These are phyloP conservation scores for Scutellaria barbata DNA, from an alignment of 257 asterid genomes.

Conservation along the genomic window DNA sequence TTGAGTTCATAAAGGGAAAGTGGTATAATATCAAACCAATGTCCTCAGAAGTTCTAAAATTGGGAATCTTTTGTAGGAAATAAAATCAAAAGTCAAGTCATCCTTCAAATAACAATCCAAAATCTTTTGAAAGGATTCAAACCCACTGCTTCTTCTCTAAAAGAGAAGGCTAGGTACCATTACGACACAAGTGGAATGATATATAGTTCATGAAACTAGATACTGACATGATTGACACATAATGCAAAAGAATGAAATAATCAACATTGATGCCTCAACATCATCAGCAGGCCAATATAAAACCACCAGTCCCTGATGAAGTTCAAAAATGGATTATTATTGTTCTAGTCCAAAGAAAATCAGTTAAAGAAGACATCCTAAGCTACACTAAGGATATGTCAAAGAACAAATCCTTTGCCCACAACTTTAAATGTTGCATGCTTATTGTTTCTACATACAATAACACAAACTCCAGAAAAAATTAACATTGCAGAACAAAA, in stretches of 20 bases:
- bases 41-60: neutral
- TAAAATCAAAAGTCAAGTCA: neutral
- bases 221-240: neutral
- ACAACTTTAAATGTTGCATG: neutral
- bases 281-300: neutral
- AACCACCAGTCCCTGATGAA: neutral
- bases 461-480: neutral
- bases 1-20: neutral
- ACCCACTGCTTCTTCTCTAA: neutral
- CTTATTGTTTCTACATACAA: neutral
- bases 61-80: neutral
- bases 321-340: neutral
- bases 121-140: neutral
- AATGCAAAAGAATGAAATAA: neutral
- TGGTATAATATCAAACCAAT: neutral
- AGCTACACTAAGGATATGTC: slow-evolving; percentile 13
- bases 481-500: neutral
- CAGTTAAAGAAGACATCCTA: neutral
- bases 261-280: neutral
- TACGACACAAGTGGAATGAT: neutral
- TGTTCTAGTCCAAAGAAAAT: neutral
- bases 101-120: neutral
- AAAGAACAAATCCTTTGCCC: neutral
- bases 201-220: too few species aligned
- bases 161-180: neutral